Evolutionary conservation across 495 filamentous ascomycete species (phyloP).

Genomic region (Polyplosphaeria fusca): DNA sequence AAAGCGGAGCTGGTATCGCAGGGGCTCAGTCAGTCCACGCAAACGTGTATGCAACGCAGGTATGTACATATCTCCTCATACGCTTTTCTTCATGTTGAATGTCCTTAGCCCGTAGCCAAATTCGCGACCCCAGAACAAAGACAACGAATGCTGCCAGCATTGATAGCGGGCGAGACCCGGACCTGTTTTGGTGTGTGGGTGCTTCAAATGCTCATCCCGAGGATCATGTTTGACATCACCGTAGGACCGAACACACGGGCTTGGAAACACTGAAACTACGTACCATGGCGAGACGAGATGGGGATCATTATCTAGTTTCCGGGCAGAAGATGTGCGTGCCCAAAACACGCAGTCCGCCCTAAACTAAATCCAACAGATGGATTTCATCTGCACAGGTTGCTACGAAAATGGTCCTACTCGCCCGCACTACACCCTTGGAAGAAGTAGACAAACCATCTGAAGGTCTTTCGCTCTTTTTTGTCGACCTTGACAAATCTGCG

Average conservation of each 20-base stretch:
- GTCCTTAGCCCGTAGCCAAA: constrained; percentile 56
- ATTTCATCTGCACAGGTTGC: constrained; percentile 78
- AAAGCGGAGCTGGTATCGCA: constrained; percentile 72
- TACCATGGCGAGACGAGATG: constrained; percentile 53
- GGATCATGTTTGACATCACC: background rate
- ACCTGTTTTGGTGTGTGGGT: constrained; percentile 65
- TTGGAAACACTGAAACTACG: constrained; percentile 68
- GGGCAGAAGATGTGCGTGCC: constrained; percentile 71
- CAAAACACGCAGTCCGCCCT: too few species aligned
- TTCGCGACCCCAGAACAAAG: constrained; percentile 54
- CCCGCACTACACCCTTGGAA: constrained; percentile 66
- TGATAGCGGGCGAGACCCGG: constrained; percentile 65
- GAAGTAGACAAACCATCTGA: constrained; percentile 64
- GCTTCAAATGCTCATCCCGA: background rate
- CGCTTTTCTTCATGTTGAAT: background rate
- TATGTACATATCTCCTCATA: background rate
- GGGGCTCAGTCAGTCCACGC: constrained; percentile 76
- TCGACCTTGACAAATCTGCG: constrained; percentile 60
- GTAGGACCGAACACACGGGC: constrained; percentile 61
- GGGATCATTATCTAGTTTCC: constrained; percentile 57
- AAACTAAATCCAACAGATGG: constrained; percentile 44
- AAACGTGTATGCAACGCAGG: constrained; percentile 73
- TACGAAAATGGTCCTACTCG: constrained; percentile 72
- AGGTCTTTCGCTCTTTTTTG: constrained; percentile 73
- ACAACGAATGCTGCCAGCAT: constrained; percentile 59